Base-by-base conservation (phyloP, 192 early-diverging fungal genomes). In the Entomortierella lignicola region DNA sequence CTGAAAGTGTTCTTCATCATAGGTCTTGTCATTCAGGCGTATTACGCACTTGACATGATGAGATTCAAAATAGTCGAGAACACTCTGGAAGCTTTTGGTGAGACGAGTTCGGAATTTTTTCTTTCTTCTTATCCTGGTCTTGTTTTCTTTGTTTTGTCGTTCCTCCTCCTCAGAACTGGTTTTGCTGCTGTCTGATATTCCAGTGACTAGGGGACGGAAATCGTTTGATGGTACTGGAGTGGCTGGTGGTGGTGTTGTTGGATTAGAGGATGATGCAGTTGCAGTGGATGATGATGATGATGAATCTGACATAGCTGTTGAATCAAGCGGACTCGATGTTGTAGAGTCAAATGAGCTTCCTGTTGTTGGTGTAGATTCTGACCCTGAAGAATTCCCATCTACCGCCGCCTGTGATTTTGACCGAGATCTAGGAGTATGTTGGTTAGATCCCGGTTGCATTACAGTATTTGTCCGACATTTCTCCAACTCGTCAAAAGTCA, bases 21-120 rank as follows among this genome's bases (percentile, higher is more conserved):
- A 93, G 0, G 83, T 84, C 70, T 83, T 85, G 66, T 89, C 89
- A 66, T 93, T 93, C 53, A 93, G 55, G 2, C 92, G 81, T 18
- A 93, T 85, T 34, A 93, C 72, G 23, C 83, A 84, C 12, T 74
- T 66, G 27, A 92, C 66, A 8, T 81, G 67, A 25, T 85, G 73
- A 4, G 82, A 63, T 41, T 77, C 67, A 55, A 93, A 81, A 47
- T 85, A 91, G n/a, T 64, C 48, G 17, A 92, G 75, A 8, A 93
- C 60, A 26, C 83, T 84, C 20, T 71, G 81, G 52, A 84, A 81
- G 4, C 61, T 55, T 25, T 65, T 69, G 2, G 25, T 41, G 1
- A 66, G 42, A 2, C 55, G 80, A 5, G 47, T 71, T 20, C 60
- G 83, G 21, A 26, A 26, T 48, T 63, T 68, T 30, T 58, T 72